These are phyloP conservation scores for Debaryomyces sp. DNA, from an alignment of 1,139 yeast genomes.

Conservation along the genomic window DNA sequence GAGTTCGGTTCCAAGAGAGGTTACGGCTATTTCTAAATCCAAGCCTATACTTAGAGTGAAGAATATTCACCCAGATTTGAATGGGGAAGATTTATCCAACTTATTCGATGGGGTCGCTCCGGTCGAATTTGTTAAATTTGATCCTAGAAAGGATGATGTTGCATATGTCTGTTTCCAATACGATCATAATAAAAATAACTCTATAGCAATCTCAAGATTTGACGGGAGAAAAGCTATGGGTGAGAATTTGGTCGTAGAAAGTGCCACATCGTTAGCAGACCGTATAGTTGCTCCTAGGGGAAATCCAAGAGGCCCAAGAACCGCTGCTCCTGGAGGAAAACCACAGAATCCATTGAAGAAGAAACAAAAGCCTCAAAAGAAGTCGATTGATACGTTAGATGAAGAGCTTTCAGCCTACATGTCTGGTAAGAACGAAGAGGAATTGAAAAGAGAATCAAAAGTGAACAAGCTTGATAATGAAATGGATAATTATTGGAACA, in stretches of 20 bases:
- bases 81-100: slow-evolving; percentile 59
- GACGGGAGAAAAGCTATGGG: slow-evolving; percentile 81
- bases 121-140: slow-evolving; percentile 59
- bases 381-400: slow-evolving; percentile 74
- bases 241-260: slow-evolving; percentile 56
- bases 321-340: slow-evolving; percentile 9
- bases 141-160: slow-evolving; percentile 48
- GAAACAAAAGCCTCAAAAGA: slow-evolving; percentile 33
- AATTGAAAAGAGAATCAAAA: slow-evolving; percentile 7
- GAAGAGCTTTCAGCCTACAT: slow-evolving; percentile 79
- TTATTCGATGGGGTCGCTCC: slow-evolving; percentile 59
- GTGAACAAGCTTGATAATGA: slow-evolving; percentile 12
- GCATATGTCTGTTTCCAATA: slow-evolving; percentile 62
- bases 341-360: slow-evolving; percentile 14
- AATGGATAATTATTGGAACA: slow-evolving; percentile 21
- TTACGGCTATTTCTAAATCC: slow-evolving; percentile 30
- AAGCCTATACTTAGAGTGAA: slow-evolving; percentile 54
- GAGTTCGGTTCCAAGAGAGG: slow-evolving; percentile 30
- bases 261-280: slow-evolving; percentile 58
- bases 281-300: slow-evolving; percentile 31
- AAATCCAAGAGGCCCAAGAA: slow-evolving; percentile 12
- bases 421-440: slow-evolving; percentile 32
- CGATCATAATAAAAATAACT: slow-evolving; percentile 38
- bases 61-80: slow-evolving; percentile 65
- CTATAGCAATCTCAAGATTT: slow-evolving; percentile 56